Base-by-base conservation (phyloP, 2,329 filamentous ascomycete genomes). In the Stemphylium lycopersici region DNA sequence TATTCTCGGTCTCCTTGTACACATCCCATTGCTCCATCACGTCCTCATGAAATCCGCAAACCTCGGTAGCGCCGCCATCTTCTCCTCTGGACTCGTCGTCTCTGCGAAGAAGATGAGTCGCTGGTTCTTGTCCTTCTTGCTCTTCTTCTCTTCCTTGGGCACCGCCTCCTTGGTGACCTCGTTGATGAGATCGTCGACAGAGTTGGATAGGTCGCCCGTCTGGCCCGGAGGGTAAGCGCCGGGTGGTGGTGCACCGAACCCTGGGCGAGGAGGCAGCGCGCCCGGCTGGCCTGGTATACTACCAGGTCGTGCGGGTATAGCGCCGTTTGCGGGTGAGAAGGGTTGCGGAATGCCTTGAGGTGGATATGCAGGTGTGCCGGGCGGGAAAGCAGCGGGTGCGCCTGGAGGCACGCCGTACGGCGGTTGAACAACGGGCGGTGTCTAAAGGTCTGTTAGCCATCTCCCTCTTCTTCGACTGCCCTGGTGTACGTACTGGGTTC, bases 81-180 rank as follows among this genome's bases (percentile, higher is more conserved):
- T 91, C 82, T 96, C 93, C 79, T 97, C 93, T 1, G 91, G 90
- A 68, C 90, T 95, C 68, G 87, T 79, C 54, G 89, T 87, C 46
- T 89, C 86, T 71, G 96, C 90, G 58, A 87, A 87, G 78, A 95
- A 96, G 26, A 96, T 81, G 84, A 96, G 87, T 72, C 85, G 80
- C 65, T 79, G 80, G 37, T 72, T 72, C 61, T 73, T 68, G 70
- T 87, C 88, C 74, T 89, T 89, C 81, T 89, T 76, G 68, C 85
- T 86, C 72, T 89, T 87, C 65, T 74, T 73, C 46, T 74, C 67
- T 32, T 66, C 61, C 37, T 59, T 61, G n/a, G 75, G 68, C 29
- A 72, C 57, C 1, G 59, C 76, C n/a, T 78, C 78, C 44, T 78
- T 76, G 47, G 77, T 78, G 32, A 78, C 80, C 39, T 78, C 79